A percentile compares a stretch with the other conserved stretches of the same genome.
Conservation (phyloP, 2,329 filamentous ascomycete species). For the Cytospora chrysosperma region DNA sequence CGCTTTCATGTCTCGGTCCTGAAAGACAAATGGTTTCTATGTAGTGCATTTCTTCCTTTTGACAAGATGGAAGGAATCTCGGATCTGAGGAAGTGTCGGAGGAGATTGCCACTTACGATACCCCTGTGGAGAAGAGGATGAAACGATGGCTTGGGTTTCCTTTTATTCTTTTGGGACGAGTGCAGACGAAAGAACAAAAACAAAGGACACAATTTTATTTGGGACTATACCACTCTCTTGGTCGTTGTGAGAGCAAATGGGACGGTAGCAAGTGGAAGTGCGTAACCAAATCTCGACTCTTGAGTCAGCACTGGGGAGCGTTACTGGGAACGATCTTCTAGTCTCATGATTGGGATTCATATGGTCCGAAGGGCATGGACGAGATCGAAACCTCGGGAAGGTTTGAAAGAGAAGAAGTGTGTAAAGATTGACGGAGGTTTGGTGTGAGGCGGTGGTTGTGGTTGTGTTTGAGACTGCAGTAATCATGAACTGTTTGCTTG, state of each 20-base stretch:
- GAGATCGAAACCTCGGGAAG: not conserved
- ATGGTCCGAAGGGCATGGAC: not conserved
- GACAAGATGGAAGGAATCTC: not conserved
- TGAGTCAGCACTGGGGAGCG: not conserved
- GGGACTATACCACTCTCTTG: not conserved
- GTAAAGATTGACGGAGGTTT: not conserved
- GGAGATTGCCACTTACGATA: constrained; percentile 3
- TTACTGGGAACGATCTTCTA: not conserved
- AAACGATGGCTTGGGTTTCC: not conserved
- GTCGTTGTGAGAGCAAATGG: not conserved
- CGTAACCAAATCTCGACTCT: not conserved
- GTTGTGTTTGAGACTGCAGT: not conserved
- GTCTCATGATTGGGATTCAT: not conserved
- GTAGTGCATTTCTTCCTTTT: not conserved
- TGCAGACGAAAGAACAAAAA: not conserved
- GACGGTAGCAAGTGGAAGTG: not conserved
- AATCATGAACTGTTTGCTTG: not conserved
- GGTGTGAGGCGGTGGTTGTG: not conserved
- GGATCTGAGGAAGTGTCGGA: not conserved
- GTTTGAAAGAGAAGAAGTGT: not conserved
- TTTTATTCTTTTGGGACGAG: not conserved
- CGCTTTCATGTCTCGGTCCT: not conserved
- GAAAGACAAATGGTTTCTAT: not conserved
- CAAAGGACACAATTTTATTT: not conserved
- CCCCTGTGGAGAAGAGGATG: not conserved